Evolutionary conservation across 352 stramenopile genomes (phyloP), one percentile per base, ranked within the genome.

Genomic region (Phytophthora pisi): DNA sequence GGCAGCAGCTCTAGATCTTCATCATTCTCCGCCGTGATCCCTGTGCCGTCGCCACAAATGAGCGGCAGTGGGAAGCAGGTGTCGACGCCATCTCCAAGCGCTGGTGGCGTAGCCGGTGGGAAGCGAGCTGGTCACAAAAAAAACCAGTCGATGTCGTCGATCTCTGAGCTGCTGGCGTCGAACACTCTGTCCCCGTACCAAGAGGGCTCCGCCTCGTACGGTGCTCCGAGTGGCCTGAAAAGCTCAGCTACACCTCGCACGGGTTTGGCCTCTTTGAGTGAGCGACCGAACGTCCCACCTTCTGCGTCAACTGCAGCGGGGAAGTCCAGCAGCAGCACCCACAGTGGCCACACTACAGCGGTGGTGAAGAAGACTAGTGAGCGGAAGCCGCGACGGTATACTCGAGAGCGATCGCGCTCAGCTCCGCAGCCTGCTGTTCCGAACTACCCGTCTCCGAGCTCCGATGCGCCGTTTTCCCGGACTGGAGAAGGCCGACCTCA

Each of bases 121-220:
- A 94, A 93, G 43, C 80, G 82, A 66, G 84, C 84, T 51, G 81
- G 72, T 15, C 88, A 96, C 75, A 93, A 95, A 72, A 96, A 96
- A 62, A 94, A 96, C 61, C 85, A 94, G 59, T 95, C 86, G 3
- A 93, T 96, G 84, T 96, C 88, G 40, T 93, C 86, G 0, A 93
- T 96, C 57, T 96, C 88, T 5, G 88, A 96, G 59, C 57, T 96
- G 50, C 64, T 96, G 20, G 74, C 88, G 7, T 88, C 86, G 4
- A 81, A 73, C 16, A 54, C 60, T 5, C 63, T 68, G 5, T 89
- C 82, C 8, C 88, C 79, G 6, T 94, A 92, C 40, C 84, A 91
- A 49, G 84, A 92, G 49, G 66, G 81, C 10, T 68, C 77, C 24
- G 68, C 70, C 2, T 60, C 67, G 3, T 78, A 74, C 30, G 83